Evolutionary conservation across 2,329 filamentous ascomycete species (phyloP), one percentile per base, ranked within the genome.

Genomic region (Fusarium sp.): DNA sequence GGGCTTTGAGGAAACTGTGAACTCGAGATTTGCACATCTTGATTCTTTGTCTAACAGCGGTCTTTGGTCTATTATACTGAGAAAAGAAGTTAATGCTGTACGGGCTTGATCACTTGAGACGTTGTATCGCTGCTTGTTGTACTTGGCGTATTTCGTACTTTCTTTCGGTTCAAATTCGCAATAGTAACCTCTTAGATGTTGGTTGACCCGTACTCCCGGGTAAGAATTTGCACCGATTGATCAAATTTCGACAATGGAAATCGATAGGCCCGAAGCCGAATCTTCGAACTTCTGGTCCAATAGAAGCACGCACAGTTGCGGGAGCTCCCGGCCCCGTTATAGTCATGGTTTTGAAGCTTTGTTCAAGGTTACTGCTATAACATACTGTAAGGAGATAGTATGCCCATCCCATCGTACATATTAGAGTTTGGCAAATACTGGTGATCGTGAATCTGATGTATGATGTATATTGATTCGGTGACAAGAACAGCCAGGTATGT

Each of bases 1-100:
- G 86, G 32, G 85, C 85, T 54, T 82, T 79, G 40, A 94, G 84
- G 77, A 93, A 89, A 44, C 83, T 78, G 79, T 90, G 88, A 47
- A 79, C 69, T 14, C 62, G 57, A 14, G 77, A 76, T 74, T 86
- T 81, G 79, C 88, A 90, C 87, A 90, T 91, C 7, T 24, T 57
- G 24, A 29, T 60, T 57, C 37, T 42, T 27, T 22, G 16, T 27
- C 22, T 32, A 52, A 61, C 47, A n/a, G 14, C 7, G 16, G 32
- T 37, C 4, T 12, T 18, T 29, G 16, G 29, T 29, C n/a, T 29
- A 29, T 22, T 20, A 14, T 12, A 41, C 18, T 46, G 14, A 47
- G 24, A 49, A 46, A 22, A 56, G 14, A 22, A 27, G 18, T 20
- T 20, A 25, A 24, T 40, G 20, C 34, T 34, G 22, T 52, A 27